These are phyloP conservation scores for Trypanosoma cruzi DNA, from an alignment of 208 protist genomes.

Conservation along the genomic window DNA sequence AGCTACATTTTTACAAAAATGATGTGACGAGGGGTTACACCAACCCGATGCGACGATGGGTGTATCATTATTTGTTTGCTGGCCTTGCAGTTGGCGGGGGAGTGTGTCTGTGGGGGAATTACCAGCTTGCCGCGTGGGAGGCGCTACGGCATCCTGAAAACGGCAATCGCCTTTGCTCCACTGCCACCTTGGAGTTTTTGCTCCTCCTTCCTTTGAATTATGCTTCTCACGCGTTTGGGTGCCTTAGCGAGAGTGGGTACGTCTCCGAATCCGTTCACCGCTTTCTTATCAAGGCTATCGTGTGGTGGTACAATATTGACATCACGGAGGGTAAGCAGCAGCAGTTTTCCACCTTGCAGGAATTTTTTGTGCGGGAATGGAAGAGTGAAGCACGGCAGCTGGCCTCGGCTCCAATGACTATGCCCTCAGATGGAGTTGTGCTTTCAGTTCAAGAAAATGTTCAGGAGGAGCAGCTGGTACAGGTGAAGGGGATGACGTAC, in stretches of 20 bases:
- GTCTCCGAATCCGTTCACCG: constrained; percentile 56
- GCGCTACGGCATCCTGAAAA: constrained; percentile 41
- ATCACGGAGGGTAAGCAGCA: constrained; percentile 34
- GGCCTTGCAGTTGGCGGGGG: constrained; percentile 33
- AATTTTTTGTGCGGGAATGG: constrained; percentile 84
- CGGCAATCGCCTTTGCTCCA: constrained; percentile 51
- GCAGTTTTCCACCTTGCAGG: constrained; percentile 63
- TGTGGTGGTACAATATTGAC: constrained; percentile 62
- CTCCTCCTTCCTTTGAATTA: constrained; percentile 68
- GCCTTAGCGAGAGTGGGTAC: constrained; percentile 38
- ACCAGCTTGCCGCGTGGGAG: constrained; percentile 66
- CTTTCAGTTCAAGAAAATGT: constrained; percentile 46
- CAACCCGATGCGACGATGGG: constrained; percentile 77
- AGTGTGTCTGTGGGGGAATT: constrained; percentile 43
- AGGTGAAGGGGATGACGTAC: constrained; percentile 85
- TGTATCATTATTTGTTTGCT: constrained; percentile 65
- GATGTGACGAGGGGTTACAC: constrained; percentile 31
- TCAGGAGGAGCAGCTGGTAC: constrained; percentile 52
- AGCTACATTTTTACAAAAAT: constrained; percentile 61
- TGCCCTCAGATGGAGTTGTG: constrained; percentile 80
- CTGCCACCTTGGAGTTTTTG: constrained; percentile 62
- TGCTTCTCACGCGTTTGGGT: constrained; percentile 52
- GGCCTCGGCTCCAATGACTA: constrained; percentile 32
- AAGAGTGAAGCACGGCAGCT: constrained; percentile 43
- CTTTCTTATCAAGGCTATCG: constrained; percentile 37